Base-by-base conservation (phyloP, 192 early-diverging fungal species). In the Geosiphon pyriformis region DNA sequence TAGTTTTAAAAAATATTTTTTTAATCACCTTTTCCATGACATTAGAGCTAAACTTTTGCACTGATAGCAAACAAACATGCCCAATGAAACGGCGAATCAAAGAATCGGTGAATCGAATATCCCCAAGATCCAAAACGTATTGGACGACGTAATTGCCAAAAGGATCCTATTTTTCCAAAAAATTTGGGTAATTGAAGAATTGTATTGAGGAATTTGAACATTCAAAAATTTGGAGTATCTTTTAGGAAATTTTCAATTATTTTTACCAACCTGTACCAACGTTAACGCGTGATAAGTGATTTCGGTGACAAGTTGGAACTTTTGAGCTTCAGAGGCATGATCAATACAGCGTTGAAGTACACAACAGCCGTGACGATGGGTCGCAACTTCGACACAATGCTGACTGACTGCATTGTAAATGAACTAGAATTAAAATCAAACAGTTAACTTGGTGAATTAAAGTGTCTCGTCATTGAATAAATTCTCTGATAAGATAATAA, bases 71-170 rank as follows among this genome's bases (percentile, higher is more conserved):
- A 65, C 86, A 89, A 27, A 92, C 87, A 70, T 87, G 82, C 26
- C 83, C 88, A 53, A 92, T 79, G 72, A 94, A 91, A 32, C 83
- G 82, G 12, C 78, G 77, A 64, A 92, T 85, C 37, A 94, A 70
- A 4, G 81, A 71, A 70, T 92, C 88, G 15, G 86, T 82, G 57
- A 83, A 92, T 6, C 76, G 79, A 12, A 73, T 67, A 35, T 92
- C 82, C 3, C 80, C 80, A 33, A 94, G 76, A 58, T 94, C 93
- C 48, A 94, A 77, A 30, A 94, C 88, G 51, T 94, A 94, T 77
- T 94, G 93, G 47, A 94, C 90, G 12, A 94, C 93, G 64, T 94
- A 94, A 82, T 94, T 94, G 18, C 91, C 93, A 76, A 89, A 94
- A 27, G 89, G 90, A 69, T 94, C 93, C 35, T 60, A 27, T 22